Evolutionary conservation across 352 stramenopile genomes (phyloP).

Genomic region (Hyaloperonospora brassicae): DNA sequence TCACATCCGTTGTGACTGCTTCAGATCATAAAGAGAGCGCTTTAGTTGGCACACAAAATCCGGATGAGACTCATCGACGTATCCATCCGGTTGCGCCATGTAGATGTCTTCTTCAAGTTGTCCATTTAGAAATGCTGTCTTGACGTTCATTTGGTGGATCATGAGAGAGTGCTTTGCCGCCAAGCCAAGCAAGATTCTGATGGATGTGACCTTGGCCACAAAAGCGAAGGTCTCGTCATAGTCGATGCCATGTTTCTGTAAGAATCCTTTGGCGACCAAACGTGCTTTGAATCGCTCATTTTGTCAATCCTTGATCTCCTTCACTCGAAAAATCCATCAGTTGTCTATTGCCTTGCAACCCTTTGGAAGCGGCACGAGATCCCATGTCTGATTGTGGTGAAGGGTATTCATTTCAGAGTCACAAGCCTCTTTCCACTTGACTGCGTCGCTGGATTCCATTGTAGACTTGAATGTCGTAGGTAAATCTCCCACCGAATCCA

Average conservation of each 20-base stretch:
- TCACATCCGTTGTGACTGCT: too few species aligned
- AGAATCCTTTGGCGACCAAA: not conserved
- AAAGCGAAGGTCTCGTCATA: conserved; percentile 1
- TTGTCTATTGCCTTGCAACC: too few species aligned
- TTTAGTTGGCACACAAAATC: not conserved
- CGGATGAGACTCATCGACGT: not conserved
- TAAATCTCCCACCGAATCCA: too few species aligned
- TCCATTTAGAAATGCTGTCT: not conserved
- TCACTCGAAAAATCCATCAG: not conserved
- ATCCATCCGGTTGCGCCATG: not conserved
- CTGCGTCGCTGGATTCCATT: too few species aligned
- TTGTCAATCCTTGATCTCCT: not conserved
- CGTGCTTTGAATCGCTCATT: not conserved
- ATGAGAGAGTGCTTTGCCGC: not conserved
- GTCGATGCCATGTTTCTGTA: not conserved
- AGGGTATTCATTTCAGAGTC: too few species aligned
- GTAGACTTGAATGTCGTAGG: too few species aligned
- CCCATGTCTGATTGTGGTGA: too few species aligned
- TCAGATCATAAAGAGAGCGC: not conserved
- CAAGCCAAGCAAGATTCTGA: not conserved
- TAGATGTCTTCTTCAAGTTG: not conserved
- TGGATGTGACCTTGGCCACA: not conserved
- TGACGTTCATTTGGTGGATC: not conserved
- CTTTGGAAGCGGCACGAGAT: too few species aligned
- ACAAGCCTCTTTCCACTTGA: too few species aligned